Evolutionary conservation across 257 asterid genomes (phyloP).

Genomic region (Nyctanthes arbortristis): DNA sequence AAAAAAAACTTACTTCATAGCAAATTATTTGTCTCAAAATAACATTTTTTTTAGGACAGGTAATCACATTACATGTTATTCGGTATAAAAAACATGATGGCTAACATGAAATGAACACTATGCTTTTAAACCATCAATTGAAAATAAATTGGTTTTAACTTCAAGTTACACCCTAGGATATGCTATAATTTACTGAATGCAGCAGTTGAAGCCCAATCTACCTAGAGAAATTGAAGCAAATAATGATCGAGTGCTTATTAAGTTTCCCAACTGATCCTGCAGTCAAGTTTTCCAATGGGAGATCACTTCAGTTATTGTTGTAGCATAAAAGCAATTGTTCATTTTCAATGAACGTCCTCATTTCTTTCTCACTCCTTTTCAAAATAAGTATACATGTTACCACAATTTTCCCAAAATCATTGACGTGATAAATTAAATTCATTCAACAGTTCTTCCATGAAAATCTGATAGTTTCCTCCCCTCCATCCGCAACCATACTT

Average conservation of each 20-base stretch:
- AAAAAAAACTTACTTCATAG: not conserved
- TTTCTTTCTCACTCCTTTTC: not conserved
- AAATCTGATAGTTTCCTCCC: not conserved
- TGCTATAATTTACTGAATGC: not conserved
- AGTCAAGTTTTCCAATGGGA: not conserved
- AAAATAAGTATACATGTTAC: not conserved
- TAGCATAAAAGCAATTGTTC: too few relatives aligned
- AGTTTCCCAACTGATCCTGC: not conserved
- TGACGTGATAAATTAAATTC: not conserved
- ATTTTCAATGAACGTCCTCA: not conserved
- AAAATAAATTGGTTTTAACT: not conserved
- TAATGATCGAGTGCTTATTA: not conserved
- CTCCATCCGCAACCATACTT: not conserved
- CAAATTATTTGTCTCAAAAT: not conserved
- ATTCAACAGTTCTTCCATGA: not conserved
- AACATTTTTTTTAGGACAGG: not conserved
- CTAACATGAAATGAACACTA: not conserved
- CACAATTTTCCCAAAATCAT: not conserved
- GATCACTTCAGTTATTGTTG: not conserved
- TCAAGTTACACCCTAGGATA: too few relatives aligned
- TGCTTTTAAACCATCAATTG: not conserved
- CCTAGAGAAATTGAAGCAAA: not conserved
- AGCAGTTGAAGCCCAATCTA: not conserved
- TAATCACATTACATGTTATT: not conserved
- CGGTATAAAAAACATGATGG: not conserved